phyloP scores from a whole-genome alignment of 805 yeast species.

The Myxozyma melibiosi region DNA sequence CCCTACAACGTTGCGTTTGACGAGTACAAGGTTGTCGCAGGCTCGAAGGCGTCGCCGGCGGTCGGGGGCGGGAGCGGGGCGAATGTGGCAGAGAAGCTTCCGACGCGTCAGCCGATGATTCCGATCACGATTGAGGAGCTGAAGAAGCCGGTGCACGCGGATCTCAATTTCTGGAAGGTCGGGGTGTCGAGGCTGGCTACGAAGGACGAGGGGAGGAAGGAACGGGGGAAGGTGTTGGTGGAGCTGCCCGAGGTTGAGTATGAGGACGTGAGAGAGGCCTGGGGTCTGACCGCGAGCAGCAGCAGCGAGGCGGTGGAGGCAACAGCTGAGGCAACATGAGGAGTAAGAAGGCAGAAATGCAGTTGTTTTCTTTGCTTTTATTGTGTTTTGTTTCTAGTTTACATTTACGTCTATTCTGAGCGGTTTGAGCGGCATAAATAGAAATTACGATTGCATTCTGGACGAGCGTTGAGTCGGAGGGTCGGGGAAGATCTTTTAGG shows the following conservation, averaged over 20 bases:
- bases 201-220: constrained; percentile 12
- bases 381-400: no score
- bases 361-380: no score
- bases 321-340: neutral
- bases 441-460: no score
- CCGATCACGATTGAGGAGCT: constrained; percentile 43
- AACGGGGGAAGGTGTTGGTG: constrained; percentile 15
- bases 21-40: constrained; percentile 24
- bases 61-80: neutral
- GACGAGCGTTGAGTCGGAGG: no score
- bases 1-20: constrained; percentile 13
- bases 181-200: constrained; percentile 12
- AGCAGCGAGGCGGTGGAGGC: constrained; percentile 2
- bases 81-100: constrained; percentile 23
- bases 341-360: no score
- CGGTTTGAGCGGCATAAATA: no score
- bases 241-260: neutral
- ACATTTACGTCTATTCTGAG: no score
- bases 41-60: neutral
- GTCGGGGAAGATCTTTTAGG: no score
- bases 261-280: constrained; percentile 1
- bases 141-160: constrained; percentile 22
- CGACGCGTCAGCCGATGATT: constrained; percentile 41
- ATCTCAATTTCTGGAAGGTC: constrained; percentile 34
- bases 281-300: constrained; percentile 1